Base-by-base conservation (phyloP, 202 grass and related monocot genomes). In the Panicum hallii region DNA sequence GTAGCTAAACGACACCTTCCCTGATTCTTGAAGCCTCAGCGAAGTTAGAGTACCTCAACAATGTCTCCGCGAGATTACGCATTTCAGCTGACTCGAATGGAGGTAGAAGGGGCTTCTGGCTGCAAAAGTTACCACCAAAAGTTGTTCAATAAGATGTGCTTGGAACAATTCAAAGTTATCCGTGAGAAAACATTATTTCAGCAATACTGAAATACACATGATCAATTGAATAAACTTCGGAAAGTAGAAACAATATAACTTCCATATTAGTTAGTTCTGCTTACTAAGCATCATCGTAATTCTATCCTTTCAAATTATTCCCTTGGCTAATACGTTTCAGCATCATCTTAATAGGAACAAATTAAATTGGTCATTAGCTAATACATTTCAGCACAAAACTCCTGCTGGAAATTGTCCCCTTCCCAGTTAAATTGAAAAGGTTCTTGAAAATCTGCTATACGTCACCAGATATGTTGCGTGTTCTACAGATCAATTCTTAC, bases 51-150 rank as follows among this genome's bases (percentile, higher is more conserved):
- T 94, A 94, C 96, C 91, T 81, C 84, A 94, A 91, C 53, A 99
- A 74, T 67, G 91, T 87, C 90, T 99, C 96, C 70, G 90, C 93
- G 49, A 96, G 87, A 67, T 91, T 96, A 66, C 93, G 91, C 86
- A 92, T 92, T 90, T 96, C 97, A 47, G 91, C 91, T 72, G 90
- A 92, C 85, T 99, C 91, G 74, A 96, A 96, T 46, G 90, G 69
- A 57, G 97, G 97, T 74, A 99, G 81, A 66, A 99, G 88, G 81
- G 93, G 82, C 68, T 92, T 96, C 90, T 94, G 91, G 57, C 97
- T 99, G 90, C 83, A 90, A 91, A 88, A 88, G 54, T 65, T 9
- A 83, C 20, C 19, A 32, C 61, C 13, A 81, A 48, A 89, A 47
- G 45, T 76, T 77, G 10, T 52, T 61, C 8, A 72, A 77, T 23